phyloP scores from a whole-genome alignment of 208 protist species.

The Porcisia deanei region DNA sequence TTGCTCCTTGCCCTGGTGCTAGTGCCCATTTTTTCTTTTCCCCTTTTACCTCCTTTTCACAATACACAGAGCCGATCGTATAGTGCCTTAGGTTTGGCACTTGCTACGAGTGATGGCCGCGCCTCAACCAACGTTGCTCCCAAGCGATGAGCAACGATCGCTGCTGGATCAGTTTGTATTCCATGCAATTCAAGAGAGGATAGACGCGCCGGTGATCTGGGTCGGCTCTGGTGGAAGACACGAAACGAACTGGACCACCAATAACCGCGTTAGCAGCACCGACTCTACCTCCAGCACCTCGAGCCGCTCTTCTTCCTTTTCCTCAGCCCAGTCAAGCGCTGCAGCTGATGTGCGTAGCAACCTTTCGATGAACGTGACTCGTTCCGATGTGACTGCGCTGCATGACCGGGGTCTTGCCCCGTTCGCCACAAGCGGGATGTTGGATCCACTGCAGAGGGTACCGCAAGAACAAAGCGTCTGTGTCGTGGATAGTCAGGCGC shows the following conservation, averaged over 20 bases:
- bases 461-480: background rate
- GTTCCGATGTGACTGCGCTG: background rate
- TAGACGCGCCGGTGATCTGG: slow-evolving; percentile 5
- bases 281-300: background rate
- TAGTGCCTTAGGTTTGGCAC: background rate
- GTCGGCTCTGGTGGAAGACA: background rate
- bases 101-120: background rate
- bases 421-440: background rate
- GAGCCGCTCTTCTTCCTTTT: background rate
- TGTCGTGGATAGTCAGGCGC: background rate
- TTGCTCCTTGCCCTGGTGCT: too few species aligned
- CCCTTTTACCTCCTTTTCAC: background rate
- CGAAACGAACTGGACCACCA: background rate
- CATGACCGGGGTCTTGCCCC: background rate
- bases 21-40: background rate
- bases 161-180: slow-evolving; percentile 24
- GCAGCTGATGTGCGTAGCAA: background rate
- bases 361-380: background rate
- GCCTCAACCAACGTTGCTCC: background rate
- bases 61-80: background rate
- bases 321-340: background rate
- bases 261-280: background rate
- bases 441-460: background rate
- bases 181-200: slow-evolving; percentile 5
- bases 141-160: slow-evolving; percentile 11